Conservation (phyloP, 257 asterid species). For the Petunia axillaris region DNA sequence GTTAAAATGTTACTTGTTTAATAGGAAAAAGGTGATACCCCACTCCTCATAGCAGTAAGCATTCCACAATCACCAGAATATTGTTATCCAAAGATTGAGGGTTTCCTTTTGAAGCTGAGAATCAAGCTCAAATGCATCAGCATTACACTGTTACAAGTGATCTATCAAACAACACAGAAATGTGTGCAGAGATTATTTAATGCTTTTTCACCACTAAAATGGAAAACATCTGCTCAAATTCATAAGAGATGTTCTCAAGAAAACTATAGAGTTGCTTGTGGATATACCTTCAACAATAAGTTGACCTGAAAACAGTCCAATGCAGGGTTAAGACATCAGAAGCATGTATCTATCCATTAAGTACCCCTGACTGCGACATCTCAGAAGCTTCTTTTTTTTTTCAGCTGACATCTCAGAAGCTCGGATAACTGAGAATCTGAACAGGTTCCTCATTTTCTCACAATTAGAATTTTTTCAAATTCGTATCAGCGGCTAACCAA, state of each 20-base stretch:
- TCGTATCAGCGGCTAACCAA: background rate
- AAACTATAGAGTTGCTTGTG: background rate
- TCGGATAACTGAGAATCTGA: background rate
- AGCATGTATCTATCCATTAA: background rate
- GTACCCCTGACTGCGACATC: background rate
- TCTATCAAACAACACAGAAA: background rate
- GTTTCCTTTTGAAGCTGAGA: background rate
- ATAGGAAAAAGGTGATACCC: background rate
- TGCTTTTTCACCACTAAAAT: background rate
- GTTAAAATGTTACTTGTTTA: background rate
- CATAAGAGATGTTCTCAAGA: background rate
- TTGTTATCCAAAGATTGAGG: background rate
- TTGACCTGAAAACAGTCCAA: background rate
- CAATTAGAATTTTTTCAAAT: background rate
- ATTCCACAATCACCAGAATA: background rate
- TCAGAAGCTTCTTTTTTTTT: background rate
- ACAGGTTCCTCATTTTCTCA: background rate
- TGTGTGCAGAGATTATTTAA: background rate
- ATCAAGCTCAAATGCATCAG: background rate
- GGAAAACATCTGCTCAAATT: background rate
- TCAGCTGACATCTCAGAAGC: background rate
- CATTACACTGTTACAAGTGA: background rate
- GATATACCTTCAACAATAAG: background rate
- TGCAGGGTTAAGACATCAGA: background rate
- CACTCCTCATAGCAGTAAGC: background rate